Conservation (phyloP, 176 grass and related monocot genomes). For the Oryza punctata region DNA sequence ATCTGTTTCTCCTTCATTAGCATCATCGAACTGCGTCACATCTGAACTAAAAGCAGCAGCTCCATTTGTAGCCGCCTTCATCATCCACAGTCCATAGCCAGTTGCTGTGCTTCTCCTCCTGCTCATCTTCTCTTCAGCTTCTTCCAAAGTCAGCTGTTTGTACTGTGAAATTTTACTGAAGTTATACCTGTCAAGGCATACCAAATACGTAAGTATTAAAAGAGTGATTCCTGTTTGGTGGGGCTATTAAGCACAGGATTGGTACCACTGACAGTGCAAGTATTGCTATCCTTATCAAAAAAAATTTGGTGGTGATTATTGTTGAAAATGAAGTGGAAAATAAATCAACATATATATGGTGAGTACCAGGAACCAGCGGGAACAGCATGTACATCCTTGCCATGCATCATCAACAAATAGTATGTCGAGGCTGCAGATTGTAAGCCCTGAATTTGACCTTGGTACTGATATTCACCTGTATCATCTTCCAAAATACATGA, state of each 20-base stretch:
- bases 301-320: background rate
- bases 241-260: background rate
- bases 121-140: slow-evolving; percentile 93
- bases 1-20: slow-evolving; percentile 27
- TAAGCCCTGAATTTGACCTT: slow-evolving; percentile 66
- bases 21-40: slow-evolving; percentile 42
- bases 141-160: slow-evolving; percentile 89
- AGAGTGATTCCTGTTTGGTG: background rate
- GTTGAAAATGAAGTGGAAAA: slow-evolving; percentile 21
- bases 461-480: slow-evolving; percentile 71
- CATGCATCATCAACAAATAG: slow-evolving; percentile 65
- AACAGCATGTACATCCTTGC: slow-evolving; percentile 67
- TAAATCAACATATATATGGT: slow-evolving; percentile 18
- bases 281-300: background rate
- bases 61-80: slow-evolving; percentile 76
- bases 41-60: slow-evolving; percentile 74
- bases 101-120: slow-evolving; percentile 66
- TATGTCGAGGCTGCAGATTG: slow-evolving; percentile 66
- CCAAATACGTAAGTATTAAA: slow-evolving; percentile 13
- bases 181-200: slow-evolving; percentile 63
- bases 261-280: background rate
- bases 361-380: slow-evolving; percentile 80
- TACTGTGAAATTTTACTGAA: slow-evolving; percentile 83
- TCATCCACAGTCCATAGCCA: slow-evolving; percentile 88
- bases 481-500: slow-evolving; percentile 92